Percentiles rank a stretch among this genome's conserved stretches.
Evolutionary conservation across 208 protist genomes (phyloP).

Genomic region (Acanthamoeba royreba): DNA sequence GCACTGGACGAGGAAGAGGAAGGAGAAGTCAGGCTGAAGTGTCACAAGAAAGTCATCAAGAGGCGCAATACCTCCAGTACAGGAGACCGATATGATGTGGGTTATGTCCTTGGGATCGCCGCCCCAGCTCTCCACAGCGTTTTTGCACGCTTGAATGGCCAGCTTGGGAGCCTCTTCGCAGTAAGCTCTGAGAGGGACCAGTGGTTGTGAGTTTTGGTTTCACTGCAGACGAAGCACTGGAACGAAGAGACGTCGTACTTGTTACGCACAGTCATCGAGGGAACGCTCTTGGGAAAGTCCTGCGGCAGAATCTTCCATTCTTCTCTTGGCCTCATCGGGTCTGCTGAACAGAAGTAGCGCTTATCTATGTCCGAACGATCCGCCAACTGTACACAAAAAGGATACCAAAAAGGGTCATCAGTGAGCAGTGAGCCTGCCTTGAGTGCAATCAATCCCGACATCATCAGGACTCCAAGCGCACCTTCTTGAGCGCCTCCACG

Average conservation of each 20-base stretch:
- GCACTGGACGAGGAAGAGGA: neutral
- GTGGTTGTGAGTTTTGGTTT: neutral
- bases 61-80: conserved; percentile 35
- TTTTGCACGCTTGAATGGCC: conserved; percentile 17
- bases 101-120: conserved; percentile 46
- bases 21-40: neutral
- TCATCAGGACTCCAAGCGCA: neutral
- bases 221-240: neutral
- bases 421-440: neutral
- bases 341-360: neutral
- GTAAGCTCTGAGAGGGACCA: neutral
- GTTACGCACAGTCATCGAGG: conserved; percentile 18
- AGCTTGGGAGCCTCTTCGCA: conserved; percentile 22
- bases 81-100: conserved; percentile 52
- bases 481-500: neutral
- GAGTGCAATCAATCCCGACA: neutral
- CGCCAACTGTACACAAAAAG: neutral
- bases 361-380: neutral
- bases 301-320: conserved; percentile 18
- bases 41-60: neutral
- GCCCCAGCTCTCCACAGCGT: conserved; percentile 55
- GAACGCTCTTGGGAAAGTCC: neutral
- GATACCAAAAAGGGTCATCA: neutral
- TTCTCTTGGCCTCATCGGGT: neutral
- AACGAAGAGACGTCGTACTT: neutral